phyloP scores from a whole-genome alignment of 2,329 filamentous ascomycete species.

The Cladosporium sphaerospermum region DNA sequence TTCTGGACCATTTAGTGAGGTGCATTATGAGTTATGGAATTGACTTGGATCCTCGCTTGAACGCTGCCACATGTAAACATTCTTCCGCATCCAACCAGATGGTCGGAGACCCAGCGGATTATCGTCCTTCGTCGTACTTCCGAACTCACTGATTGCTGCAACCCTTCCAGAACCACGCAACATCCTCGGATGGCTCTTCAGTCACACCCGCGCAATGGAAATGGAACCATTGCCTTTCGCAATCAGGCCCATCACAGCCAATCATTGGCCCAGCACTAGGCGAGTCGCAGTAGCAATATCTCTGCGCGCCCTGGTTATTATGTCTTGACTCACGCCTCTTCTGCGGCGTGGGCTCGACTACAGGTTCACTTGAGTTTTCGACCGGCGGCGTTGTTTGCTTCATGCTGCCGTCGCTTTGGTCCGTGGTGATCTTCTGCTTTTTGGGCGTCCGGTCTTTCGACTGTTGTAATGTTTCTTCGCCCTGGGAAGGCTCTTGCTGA shows the following conservation, averaged over 20 bases:
- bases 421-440: not conserved
- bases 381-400: not conserved
- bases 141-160: constrained; percentile 1
- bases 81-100: too few relatives aligned
- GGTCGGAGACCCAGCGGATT: too few relatives aligned
- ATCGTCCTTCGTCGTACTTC: too few relatives aligned
- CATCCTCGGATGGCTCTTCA: constrained; percentile 46
- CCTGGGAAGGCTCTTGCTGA: not conserved
- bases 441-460: not conserved
- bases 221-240: constrained; percentile 77
- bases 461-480: not conserved
- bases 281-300: constrained; percentile 9
- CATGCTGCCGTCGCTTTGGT: not conserved
- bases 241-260: constrained; percentile 70
- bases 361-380: not conserved
- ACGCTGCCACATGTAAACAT: not conserved
- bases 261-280: constrained; percentile 52
- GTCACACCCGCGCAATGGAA: constrained; percentile 65
- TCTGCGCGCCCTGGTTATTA: constrained; percentile 7
- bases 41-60: not conserved
- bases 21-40: not conserved
- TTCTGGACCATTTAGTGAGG: too few relatives aligned
- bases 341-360: not conserved
- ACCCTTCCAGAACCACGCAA: constrained; percentile 24
- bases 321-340: constrained; percentile 8